Percentiles rank a stretch among this genome's conserved stretches.
These are phyloP conservation scores for Marchantia polymorpha DNA, from an alignment of 225 moss, liverwort and hornwort genomes.

Conservation along the genomic window DNA sequence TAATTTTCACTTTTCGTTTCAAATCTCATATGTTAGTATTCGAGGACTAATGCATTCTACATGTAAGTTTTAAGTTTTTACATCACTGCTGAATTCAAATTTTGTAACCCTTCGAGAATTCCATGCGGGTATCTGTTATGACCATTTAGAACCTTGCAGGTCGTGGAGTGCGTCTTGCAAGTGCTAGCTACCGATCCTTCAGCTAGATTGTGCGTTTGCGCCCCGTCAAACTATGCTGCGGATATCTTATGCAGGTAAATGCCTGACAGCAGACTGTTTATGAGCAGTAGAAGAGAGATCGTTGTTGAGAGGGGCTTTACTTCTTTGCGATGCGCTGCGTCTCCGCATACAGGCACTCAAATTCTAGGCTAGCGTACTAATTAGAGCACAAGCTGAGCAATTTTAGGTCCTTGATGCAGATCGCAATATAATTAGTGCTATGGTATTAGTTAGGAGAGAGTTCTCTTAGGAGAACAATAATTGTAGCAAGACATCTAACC, in stretches of 20 bases:
- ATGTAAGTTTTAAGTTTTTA: neutral
- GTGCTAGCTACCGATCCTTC: slow-evolving; percentile 36
- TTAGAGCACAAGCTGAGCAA: neutral
- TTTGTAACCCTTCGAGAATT: neutral
- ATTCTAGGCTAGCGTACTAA: neutral
- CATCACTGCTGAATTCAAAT: neutral
- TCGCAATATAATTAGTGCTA: neutral
- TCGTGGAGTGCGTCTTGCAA: slow-evolving; percentile 64
- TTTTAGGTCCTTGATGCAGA: neutral
- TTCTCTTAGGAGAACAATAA: neutral
- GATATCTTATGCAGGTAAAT: slow-evolving; percentile 64
- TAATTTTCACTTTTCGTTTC: too few species aligned
- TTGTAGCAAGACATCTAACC: neutral
- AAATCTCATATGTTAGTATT: neutral
- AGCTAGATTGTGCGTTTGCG: slow-evolving; percentile 60
- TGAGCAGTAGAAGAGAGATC: neutral
- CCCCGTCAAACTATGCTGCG: slow-evolving; percentile 70
- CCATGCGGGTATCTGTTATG: neutral
- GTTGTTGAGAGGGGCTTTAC: neutral
- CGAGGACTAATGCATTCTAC: too few species aligned
- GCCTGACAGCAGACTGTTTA: neutral
- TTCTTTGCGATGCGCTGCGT: neutral
- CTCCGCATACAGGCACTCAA: neutral
- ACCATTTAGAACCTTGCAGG: slow-evolving; percentile 27
- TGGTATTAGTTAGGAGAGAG: neutral